Conservation (phyloP, 2,329 filamentous ascomycete genomes). For the Stemphylium vesicarium region DNA sequence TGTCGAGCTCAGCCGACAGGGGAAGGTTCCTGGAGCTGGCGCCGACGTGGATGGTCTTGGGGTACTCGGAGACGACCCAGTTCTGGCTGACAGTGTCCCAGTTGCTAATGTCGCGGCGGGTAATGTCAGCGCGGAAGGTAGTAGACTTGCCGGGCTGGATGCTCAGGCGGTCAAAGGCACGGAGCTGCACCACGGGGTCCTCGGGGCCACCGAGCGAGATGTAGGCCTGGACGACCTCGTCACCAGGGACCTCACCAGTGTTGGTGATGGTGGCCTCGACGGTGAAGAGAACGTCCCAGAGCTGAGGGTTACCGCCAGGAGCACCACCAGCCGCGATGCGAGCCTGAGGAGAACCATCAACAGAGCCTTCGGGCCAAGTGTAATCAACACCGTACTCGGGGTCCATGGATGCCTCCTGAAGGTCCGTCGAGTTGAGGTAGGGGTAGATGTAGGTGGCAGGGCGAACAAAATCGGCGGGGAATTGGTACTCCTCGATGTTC, state of each 20-base stretch:
- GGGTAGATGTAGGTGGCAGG: conserved; percentile 71
- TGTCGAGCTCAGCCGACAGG: conserved; percentile 47
- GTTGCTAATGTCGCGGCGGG: conserved; percentile 82
- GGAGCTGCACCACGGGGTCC: conserved; percentile 70
- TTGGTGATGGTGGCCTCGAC: conserved; percentile 74
- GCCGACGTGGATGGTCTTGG: conserved; percentile 67
- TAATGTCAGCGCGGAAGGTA: conserved; percentile 72
- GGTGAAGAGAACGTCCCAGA: conserved; percentile 74
- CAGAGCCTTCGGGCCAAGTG: conserved; percentile 64
- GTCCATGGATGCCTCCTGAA: conserved; percentile 63
- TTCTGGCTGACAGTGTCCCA: conserved; percentile 84
- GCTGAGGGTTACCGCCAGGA: conserved; percentile 64
- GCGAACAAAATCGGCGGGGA: conserved; percentile 65
- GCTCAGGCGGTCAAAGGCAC: conserved; percentile 79
- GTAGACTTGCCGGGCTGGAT: conserved; percentile 72
- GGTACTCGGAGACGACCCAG: conserved; percentile 71
- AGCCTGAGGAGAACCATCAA: conserved; percentile 64
- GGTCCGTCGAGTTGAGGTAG: conserved; percentile 69
- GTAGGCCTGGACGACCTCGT: conserved; percentile 78
- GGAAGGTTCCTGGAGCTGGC: conserved; percentile 64
- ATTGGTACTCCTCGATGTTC: conserved; percentile 69
- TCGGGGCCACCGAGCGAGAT: conserved; percentile 78
- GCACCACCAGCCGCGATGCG: conserved; percentile 69
- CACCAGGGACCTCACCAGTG: conserved; percentile 68
- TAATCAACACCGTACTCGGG: conserved; percentile 65